phyloP scores from a whole-genome alignment of 768 basidiomycete genomes.

The Nevesoporus exiguus region DNA sequence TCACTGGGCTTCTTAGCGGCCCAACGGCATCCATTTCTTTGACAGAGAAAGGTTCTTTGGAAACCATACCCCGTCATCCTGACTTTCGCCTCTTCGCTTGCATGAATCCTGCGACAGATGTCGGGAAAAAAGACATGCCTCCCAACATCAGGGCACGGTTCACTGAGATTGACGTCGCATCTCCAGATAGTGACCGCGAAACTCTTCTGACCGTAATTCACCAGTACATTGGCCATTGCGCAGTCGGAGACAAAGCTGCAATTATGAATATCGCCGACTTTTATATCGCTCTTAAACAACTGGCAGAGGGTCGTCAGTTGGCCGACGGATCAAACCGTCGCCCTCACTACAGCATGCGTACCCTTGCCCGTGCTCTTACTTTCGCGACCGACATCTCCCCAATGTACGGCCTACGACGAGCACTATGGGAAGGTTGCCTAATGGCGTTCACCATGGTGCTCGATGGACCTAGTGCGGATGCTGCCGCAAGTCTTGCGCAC shows the following conservation, averaged over 20 bases:
- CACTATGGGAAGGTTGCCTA: slow-evolving; percentile 93
- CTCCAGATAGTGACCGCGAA: slow-evolving; percentile 89
- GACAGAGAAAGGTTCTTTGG: slow-evolving; percentile 88
- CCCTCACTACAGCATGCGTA: slow-evolving; percentile 97
- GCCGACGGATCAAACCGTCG: slow-evolving; percentile 91
- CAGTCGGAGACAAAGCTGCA: slow-evolving; percentile 80
- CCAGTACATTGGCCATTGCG: slow-evolving; percentile 83
- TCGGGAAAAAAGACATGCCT: slow-evolving; percentile 96
- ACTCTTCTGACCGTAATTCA: slow-evolving; percentile 82
- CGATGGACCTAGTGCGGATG: slow-evolving; percentile 63
- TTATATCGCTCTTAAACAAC: slow-evolving; percentile 74
- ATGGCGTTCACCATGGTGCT: slow-evolving; percentile 99
- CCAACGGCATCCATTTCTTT: slow-evolving; percentile 86
- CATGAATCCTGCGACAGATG: slow-evolving; percentile 99
- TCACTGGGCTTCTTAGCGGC: slow-evolving; percentile 83
- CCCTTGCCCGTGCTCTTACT: slow-evolving; percentile 82
- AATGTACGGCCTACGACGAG: slow-evolving; percentile 75
- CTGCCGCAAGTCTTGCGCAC: slow-evolving; percentile 67
- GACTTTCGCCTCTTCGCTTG: slow-evolving; percentile 97
- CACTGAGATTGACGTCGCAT: slow-evolving; percentile 93
- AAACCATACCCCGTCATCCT: slow-evolving; percentile 86
- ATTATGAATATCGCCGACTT: slow-evolving; percentile 93
- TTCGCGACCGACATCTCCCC: slow-evolving; percentile 83
- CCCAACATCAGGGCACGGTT: slow-evolving; percentile 87
- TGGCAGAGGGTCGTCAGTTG: slow-evolving; percentile 71